These are phyloP conservation scores for Leccinum boreale DNA, from an alignment of 768 basidiomycete genomes.

Conservation along the genomic window DNA sequence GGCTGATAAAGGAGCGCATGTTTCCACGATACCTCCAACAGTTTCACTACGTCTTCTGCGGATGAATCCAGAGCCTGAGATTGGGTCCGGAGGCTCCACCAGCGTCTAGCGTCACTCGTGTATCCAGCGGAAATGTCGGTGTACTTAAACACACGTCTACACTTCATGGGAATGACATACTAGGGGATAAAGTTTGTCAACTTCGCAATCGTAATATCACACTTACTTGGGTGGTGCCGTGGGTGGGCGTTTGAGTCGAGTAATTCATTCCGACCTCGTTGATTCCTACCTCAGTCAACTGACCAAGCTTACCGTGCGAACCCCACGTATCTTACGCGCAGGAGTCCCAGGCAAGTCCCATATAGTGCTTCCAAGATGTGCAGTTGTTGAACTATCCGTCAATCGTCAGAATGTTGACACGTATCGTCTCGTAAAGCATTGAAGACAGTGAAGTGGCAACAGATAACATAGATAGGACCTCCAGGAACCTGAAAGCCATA, in stretches of 20 bases:
- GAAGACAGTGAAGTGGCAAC: constrained; percentile 2
- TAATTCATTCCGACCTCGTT: not conserved
- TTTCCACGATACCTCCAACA: not conserved
- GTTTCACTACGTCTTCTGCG: not conserved
- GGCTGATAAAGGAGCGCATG: not conserved
- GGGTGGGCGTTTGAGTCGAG: not conserved
- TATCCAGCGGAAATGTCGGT: not conserved
- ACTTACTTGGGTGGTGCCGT: not conserved
- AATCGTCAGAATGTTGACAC: not conserved
- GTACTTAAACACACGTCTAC: not conserved
- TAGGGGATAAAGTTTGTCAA: not conserved
- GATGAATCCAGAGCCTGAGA: not conserved
- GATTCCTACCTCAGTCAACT: not conserved
- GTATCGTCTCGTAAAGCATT: not conserved
- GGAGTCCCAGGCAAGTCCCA: not conserved
- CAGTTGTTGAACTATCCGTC: not conserved
- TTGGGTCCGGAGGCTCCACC: not conserved
- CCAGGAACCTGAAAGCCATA: not conserved
- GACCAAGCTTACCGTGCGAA: not conserved
- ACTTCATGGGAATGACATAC: not conserved
- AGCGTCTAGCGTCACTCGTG: not conserved
- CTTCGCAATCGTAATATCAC: not conserved
- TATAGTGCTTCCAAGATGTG: not conserved
- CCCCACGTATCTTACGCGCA: not conserved
- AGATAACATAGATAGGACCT: not conserved